phyloP scores from a whole-genome alignment of 164 flowering plant genomes.

The Vitis amurensis region DNA sequence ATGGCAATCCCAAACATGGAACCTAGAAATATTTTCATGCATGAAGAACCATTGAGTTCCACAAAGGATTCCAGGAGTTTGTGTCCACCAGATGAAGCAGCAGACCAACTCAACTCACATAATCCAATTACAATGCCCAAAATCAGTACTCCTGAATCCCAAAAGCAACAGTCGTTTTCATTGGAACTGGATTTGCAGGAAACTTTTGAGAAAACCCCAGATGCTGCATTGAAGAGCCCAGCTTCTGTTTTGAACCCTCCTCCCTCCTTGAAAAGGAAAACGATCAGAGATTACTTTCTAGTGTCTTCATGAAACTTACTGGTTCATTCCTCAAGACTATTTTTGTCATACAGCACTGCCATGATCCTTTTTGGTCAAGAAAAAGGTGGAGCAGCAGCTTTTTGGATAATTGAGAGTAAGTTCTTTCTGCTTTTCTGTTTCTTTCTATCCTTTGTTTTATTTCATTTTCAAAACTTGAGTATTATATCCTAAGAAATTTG shows the following conservation, averaged over 20 bases:
- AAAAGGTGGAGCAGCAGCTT: no score
- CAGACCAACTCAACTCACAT: conserved; percentile 9
- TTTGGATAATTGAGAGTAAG: no score
- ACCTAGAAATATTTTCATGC: conserved; percentile 36
- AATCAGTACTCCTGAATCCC: conserved; percentile 58
- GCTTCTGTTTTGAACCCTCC: conserved; percentile 79
- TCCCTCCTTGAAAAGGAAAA: conserved; percentile 54
- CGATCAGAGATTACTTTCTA: conserved; percentile 63
- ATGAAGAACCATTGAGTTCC: conserved; percentile 21
- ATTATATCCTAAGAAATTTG: no score
- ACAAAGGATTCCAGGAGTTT: conserved; percentile 19
- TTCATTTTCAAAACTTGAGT: no score
- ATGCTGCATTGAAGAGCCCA: conserved; percentile 44
- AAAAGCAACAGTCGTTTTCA: conserved; percentile 26
- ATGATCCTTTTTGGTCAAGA: neutral
- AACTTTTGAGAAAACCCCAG: conserved; percentile 42
- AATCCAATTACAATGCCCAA: conserved; percentile 27
- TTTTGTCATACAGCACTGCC: no score
- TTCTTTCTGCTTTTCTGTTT: no score
- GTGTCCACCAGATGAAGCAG: conserved; percentile 16
- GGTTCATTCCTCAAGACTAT: neutral
- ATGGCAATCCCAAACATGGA: conserved; percentile 53
- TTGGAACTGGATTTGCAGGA: conserved; percentile 22
- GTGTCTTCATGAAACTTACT: conserved; percentile 27
- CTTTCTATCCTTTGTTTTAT: no score